Evolutionary conservation across 1,284 basidiomycete genomes (phyloP), one percentile per base, ranked within the genome.

Genomic region (Ceratobasidium sp.): DNA sequence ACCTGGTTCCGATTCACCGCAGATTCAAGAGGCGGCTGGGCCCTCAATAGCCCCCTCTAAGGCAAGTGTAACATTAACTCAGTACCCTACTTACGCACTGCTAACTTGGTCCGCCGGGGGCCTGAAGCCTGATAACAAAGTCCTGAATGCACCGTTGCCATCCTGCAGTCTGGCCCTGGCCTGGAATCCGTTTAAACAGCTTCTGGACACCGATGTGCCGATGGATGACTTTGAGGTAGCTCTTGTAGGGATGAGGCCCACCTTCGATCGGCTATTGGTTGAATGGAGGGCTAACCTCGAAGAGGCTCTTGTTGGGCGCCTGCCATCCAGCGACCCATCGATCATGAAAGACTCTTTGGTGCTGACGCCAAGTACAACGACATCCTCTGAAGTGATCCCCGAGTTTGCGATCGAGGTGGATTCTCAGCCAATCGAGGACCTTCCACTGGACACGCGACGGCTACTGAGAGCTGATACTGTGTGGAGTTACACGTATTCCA

Each of bases 401-500:
- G 24, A 29, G 29, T 27, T 49, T 19, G 34, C 11, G 24, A 51
- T 27, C 22, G 27, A 16, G 6, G 27, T 22, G 22, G 27, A 29
- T 49, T n/a, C 24, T 51, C 41, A 24, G 43, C 56, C 69, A 9
- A 24, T 62, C 41, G 16, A 37, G 19, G 43, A 11, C 46, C 56
- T 72, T 16, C 46, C 58, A 14, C 24, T 16, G 22, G 56, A 72
- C 14, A 48, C 48, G 14, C 69, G 46, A 8, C 39, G 24, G 31
- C 58, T 72, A 34, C 27, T 72, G 6, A 24, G 69, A 39, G 69
- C 69, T 9, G 69, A 72, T 24, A 27, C 58, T 2, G 27, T 61
- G 1, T 72, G 61, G 29, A 24, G 19, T 13, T 6, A 19, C n/a
- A 34, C 34, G 19, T 43, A 37, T 6, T 6, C 22, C n/a, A 22